Conservation (phyloP, 139 green algal species). For the Chlorella sp. region DNA sequence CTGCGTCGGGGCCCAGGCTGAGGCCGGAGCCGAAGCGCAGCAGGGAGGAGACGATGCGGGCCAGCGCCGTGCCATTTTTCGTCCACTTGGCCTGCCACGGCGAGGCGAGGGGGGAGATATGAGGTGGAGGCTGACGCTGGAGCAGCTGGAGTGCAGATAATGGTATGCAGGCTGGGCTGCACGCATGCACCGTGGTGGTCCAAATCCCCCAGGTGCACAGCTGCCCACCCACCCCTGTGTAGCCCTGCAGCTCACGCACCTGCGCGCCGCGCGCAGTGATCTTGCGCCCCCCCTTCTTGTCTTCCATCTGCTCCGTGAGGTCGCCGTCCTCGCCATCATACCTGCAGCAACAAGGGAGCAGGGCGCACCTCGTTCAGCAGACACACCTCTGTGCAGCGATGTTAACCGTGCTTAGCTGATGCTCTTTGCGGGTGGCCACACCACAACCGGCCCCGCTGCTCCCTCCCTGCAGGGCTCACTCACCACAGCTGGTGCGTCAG, state of each 20-base stretch:
- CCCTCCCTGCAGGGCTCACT: too few species aligned
- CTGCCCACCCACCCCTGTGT: too few species aligned
- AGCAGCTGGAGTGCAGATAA: too few species aligned
- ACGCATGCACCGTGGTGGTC: too few species aligned
- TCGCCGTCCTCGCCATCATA: neutral
- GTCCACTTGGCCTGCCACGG: neutral
- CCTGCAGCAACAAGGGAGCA: too few species aligned
- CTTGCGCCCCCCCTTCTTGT: neutral
- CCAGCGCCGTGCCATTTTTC: slow-evolving; percentile 18
- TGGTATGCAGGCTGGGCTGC: neutral
- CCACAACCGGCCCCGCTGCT: too few species aligned
- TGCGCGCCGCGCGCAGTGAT: neutral
- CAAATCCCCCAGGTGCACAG: too few species aligned
- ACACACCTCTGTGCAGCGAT: too few species aligned
- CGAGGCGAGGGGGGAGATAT: neutral
- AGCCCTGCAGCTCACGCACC: neutral
- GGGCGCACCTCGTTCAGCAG: too few species aligned
- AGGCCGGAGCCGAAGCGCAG: slow-evolving; percentile 45
- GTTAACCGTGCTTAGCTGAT: too few species aligned
- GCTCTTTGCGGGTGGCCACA: too few species aligned
- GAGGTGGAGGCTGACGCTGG: neutral
- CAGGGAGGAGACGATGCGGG: slow-evolving; percentile 33
- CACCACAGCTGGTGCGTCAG: slow-evolving; percentile 10
- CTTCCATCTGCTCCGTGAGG: slow-evolving; percentile 13
- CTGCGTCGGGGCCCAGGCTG: slow-evolving; percentile 54